Evolutionary conservation across 2,329 filamentous ascomycete species (phyloP), one percentile per base, ranked within the genome.

Genomic region (Metarhizium brunneum): DNA sequence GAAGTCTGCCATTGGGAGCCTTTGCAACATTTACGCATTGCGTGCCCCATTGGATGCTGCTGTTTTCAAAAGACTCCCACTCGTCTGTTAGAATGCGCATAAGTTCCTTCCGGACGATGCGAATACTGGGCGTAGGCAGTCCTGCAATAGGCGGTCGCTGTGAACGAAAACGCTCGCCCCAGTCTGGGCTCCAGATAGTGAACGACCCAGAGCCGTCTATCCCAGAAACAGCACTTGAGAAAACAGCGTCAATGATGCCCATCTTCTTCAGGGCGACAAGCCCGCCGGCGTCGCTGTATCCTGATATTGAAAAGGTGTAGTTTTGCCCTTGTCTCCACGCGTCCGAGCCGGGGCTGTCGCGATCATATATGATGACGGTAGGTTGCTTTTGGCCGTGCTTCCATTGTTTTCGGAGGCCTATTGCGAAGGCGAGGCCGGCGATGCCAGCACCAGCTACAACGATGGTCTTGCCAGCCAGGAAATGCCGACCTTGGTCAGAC

Each of bases 371-470:
- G 49, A 65, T 61, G 48, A 77, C 63, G 4, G 59, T 63, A 1
- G 73, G 74, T 0, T 66, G 64, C 25, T 61, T 57, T 38, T 63
- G 51, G 0, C 55, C 53, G 2, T 64, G 57, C n/a, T 66, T 57
- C 71, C 73, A 77, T 3, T 69, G 65, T 52, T 70, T 71, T 38
- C 65, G 66, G 8, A 78, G 63, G 14, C 71, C 67, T 51, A 70
- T 62, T 30, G 68, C 69, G 54, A 78, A 77, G 6, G 73, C 64
- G 11, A 73, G 68, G 4, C 76, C 74, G 10, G 73, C 70, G 25
- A 77, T 66, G 32, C 76, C 76, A 20, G 65, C 73, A 5, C 76
- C 76, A 4, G 71, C 67, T 8, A 78, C 63, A 25, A 76, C 65
- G 53, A 77, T 73, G 40, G 66, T 71, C 60, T 75, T 76, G 14